These are phyloP conservation scores for Yamadazyma spencermartinsiae DNA, from an alignment of 1,139 yeast genomes.

Conservation along the genomic window DNA sequence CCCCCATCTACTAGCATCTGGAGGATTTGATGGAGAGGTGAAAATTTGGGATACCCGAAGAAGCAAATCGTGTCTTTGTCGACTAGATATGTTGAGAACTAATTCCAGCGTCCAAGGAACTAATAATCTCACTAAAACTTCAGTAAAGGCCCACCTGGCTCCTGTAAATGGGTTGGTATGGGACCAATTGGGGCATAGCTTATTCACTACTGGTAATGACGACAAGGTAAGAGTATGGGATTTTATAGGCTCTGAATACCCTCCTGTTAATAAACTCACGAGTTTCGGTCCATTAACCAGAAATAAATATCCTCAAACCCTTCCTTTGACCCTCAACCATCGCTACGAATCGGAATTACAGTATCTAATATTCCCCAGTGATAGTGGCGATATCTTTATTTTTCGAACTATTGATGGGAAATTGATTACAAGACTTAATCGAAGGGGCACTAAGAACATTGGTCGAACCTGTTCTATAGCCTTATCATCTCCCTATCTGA, in stretches of 20 bases:
- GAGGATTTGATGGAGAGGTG: slow-evolving; percentile 73
- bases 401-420: slow-evolving; percentile 66
- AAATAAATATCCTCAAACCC: slow-evolving; percentile 55
- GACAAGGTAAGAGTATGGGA: slow-evolving; percentile 80
- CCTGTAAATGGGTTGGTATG: slow-evolving; percentile 75
- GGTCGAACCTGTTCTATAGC: slow-evolving; percentile 54
- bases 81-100: slow-evolving; percentile 53
- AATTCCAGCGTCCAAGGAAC: slow-evolving; percentile 19
- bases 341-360: slow-evolving; percentile 51
- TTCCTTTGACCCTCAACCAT: slow-evolving; percentile 48
- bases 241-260: slow-evolving; percentile 44
- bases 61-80: slow-evolving; percentile 62
- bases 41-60: slow-evolving; percentile 76
- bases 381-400: slow-evolving; percentile 73
- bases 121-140: slow-evolving; percentile 31
- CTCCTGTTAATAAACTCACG: slow-evolving; percentile 58
- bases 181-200: slow-evolving; percentile 60
- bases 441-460: slow-evolving; percentile 32
- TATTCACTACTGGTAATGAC: slow-evolving; percentile 72
- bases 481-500: slow-evolving; percentile 45
- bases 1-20: slow-evolving; percentile 63
- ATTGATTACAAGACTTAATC: slow-evolving; percentile 49
- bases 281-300: slow-evolving; percentile 81
- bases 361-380: slow-evolving; percentile 70
- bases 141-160: slow-evolving; percentile 68